A percentile compares a stretch with the other conserved stretches of the same genome.
Conservation (phyloP, 1,139 yeast genomes). For the Zygosaccharomyces sapae region DNA sequence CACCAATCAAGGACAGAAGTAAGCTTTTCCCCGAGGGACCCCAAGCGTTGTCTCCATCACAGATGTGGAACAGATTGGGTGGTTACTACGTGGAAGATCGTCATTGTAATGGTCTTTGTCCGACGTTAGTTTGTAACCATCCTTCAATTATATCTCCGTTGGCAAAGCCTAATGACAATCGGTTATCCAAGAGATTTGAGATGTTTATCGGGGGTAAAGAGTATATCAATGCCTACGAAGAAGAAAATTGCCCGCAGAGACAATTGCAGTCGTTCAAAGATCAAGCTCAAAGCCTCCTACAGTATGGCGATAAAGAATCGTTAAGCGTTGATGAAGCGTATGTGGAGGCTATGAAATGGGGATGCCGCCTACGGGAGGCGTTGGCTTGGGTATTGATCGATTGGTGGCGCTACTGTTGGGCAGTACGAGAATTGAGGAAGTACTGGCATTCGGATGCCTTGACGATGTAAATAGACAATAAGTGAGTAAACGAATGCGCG, state of each 20-base stretch:
- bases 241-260: constrained; percentile 78
- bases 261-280: constrained; percentile 58
- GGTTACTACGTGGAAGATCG: constrained; percentile 52
- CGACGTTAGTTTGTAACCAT: constrained; percentile 75
- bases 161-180: constrained; percentile 49
- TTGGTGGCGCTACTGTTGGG: constrained; percentile 74
- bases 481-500: constrained; percentile 1
- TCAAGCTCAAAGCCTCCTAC: constrained; percentile 50
- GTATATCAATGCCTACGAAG: constrained; percentile 91
- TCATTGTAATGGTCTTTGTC: constrained; percentile 49
- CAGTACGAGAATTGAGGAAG: constrained; percentile 66
- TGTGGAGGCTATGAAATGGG: constrained; percentile 77
- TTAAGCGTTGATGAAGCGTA: constrained; percentile 70
- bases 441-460: constrained; percentile 75
- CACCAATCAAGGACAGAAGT: constrained; percentile 15
- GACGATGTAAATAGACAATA: constrained; percentile 63
- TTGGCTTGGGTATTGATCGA: constrained; percentile 94
- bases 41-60: constrained; percentile 40
- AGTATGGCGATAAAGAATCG: constrained; percentile 55
- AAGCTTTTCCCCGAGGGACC: constrained; percentile 6
- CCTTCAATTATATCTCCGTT: constrained; percentile 85
- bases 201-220: constrained; percentile 77
- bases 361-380: constrained; percentile 96
- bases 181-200: constrained; percentile 57
- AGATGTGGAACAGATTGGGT: constrained; percentile 63